Evolutionary conservation across 345 rosid species (phyloP).

Genomic region (Hibiscus mutabilis): DNA sequence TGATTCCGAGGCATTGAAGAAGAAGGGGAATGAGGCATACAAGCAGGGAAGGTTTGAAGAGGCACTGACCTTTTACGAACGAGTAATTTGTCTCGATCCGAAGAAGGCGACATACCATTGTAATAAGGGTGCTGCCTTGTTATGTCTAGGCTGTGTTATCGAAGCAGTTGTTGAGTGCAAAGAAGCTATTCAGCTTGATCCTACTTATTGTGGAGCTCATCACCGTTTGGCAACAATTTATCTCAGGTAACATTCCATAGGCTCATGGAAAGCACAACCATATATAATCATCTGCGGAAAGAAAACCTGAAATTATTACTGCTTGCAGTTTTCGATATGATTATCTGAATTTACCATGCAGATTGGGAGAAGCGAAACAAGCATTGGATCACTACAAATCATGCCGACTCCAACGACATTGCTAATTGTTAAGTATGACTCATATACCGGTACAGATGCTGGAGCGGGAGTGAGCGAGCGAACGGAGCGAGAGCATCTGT

Average conservation of each 20-base stretch:
- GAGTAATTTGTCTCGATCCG: conserved; percentile 56
- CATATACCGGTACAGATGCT: too few relatives aligned
- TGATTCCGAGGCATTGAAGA: conserved; percentile 63
- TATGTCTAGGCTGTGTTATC: conserved; percentile 52
- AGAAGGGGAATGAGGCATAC: conserved; percentile 68
- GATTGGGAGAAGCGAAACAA: conserved; percentile 61
- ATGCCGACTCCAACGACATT: conserved; percentile 28
- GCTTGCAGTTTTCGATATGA: background rate
- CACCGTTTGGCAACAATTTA: conserved; percentile 56
- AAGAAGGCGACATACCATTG: conserved; percentile 61
- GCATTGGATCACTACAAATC: conserved; percentile 46
- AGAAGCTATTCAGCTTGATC: conserved; percentile 64
- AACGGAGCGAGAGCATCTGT: too few relatives aligned
- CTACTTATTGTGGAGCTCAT: conserved; percentile 62
- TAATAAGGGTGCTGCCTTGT: conserved; percentile 78
- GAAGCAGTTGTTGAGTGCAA: conserved; percentile 71
- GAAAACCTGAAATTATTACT: background rate
- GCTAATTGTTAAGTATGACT: too few relatives aligned
- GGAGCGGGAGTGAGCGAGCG: too few relatives aligned
- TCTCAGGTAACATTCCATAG: conserved; percentile 33
- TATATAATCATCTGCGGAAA: background rate
- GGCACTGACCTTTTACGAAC: conserved; percentile 67
- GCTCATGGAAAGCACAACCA: background rate
- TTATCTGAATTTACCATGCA: conserved; percentile 13
- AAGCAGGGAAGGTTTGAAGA: conserved; percentile 58